Conservation (phyloP, 805 yeast species). For the Ogataea minuta region DNA sequence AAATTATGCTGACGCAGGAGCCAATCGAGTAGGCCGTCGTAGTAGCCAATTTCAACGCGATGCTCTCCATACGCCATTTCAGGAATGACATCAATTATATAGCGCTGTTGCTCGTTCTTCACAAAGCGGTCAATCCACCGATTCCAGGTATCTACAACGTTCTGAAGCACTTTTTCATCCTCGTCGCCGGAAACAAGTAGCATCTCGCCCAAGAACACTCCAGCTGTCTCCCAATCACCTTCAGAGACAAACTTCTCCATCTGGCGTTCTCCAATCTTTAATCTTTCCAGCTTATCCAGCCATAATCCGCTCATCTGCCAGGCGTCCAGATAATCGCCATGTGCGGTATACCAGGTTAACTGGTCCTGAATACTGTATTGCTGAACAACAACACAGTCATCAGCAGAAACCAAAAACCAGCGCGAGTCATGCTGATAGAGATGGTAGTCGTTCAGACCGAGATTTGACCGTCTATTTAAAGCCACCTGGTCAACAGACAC, state of each 20-base stretch:
- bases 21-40: constrained; percentile 44
- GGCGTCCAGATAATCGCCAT: constrained; percentile 58
- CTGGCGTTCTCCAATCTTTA: constrained; percentile 60
- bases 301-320: constrained; percentile 73
- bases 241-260: constrained; percentile 41
- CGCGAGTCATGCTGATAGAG: constrained; percentile 49
- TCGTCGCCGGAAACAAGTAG: constrained; percentile 28
- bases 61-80: constrained; percentile 27
- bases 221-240: constrained; percentile 57
- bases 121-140: constrained; percentile 56
- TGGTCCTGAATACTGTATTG: constrained; percentile 70
- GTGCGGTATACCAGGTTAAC: constrained; percentile 66
- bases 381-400: constrained; percentile 75
- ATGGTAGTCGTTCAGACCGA: constrained; percentile 81
- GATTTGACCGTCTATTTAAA: constrained; percentile 49
- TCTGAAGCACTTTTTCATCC: constrained; percentile 21
- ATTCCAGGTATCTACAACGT: constrained; percentile 55
- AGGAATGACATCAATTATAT: constrained; percentile 60
- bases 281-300: constrained; percentile 47
- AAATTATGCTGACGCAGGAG: constrained; percentile 40
- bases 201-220: constrained; percentile 44
- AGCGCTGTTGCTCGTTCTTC: constrained; percentile 42
- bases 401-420: constrained; percentile 74
- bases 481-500: constrained; percentile 77
- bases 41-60: constrained; percentile 40